Percentiles rank a stretch among this genome's conserved stretches.
These are phyloP conservation scores for Starmerella etchellsii DNA, from an alignment of 805 yeast species.

Conservation along the genomic window DNA sequence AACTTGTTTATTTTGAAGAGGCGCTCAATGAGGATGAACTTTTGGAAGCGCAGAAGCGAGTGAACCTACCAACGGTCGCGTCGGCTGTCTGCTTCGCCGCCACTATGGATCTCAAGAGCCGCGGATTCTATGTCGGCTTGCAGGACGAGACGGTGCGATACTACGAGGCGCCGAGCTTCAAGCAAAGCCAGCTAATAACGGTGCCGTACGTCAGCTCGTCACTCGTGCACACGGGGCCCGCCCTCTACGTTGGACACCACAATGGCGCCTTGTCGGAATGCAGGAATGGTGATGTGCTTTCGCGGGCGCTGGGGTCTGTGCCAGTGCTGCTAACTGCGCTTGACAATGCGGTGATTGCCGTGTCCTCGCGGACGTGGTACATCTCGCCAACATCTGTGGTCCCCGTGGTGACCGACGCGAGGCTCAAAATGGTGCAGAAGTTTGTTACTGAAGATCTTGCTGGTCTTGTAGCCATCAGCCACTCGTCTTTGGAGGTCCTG, in stretches of 20 bases:
- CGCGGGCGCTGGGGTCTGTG: constrained; percentile 60
- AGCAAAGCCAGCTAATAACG: constrained; percentile 2
- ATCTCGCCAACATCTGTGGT: background rate
- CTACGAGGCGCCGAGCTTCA: background rate
- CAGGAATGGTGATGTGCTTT: constrained; percentile 30
- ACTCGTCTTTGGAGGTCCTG: constrained; percentile 41
- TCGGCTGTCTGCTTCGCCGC: constrained; percentile 39
- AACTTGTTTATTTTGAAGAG: constrained; percentile 70
- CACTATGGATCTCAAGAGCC: constrained; percentile 36
- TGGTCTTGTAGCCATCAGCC: constrained; percentile 53
- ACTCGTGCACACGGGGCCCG: background rate
- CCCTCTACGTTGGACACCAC: constrained; percentile 8
- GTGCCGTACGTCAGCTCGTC: constrained; percentile 1
- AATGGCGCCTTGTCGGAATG: constrained; percentile 7
- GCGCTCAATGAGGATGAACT: constrained; percentile 43
- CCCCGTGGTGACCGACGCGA: constrained; percentile 31
- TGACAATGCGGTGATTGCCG: constrained; percentile 31
- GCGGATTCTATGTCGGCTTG: constrained; percentile 57
- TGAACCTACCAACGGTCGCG: constrained; percentile 31
- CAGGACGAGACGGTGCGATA: constrained; percentile 59
- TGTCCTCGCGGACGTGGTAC: constrained; percentile 46
- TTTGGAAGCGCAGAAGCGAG: constrained; percentile 53
- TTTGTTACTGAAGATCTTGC: constrained; percentile 50
- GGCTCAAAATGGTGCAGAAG: constrained; percentile 34
- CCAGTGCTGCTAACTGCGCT: constrained; percentile 41